Evolutionary conservation across 805 yeast genomes (phyloP).

Genomic region (Teunomyces aglyptinius): DNA sequence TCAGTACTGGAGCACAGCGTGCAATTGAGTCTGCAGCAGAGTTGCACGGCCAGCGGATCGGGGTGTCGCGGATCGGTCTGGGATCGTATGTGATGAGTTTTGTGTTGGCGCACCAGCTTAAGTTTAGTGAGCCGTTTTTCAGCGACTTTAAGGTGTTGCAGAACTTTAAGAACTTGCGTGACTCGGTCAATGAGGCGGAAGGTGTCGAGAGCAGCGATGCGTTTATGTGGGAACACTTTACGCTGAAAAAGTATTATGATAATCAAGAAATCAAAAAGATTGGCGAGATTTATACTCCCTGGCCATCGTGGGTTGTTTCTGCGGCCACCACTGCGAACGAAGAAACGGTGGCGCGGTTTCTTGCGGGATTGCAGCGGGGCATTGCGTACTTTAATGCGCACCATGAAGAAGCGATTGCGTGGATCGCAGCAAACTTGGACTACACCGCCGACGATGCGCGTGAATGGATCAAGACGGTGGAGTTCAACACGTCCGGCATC

Average conservation of each 20-base stretch:
- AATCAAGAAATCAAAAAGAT: constrained; percentile 73
- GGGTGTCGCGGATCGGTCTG: constrained; percentile 84
- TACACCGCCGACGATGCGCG: constrained; percentile 74
- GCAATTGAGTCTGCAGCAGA: constrained; percentile 53
- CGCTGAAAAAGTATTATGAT: constrained; percentile 83
- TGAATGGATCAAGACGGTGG: constrained; percentile 79
- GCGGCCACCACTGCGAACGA: constrained; percentile 43
- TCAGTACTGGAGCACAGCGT: constrained; percentile 71
- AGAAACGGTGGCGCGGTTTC: constrained; percentile 35
- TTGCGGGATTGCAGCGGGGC: constrained; percentile 62
- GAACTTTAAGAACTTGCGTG: constrained; percentile 74
- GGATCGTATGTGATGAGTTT: constrained; percentile 91
- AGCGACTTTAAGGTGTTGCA: constrained; percentile 55
- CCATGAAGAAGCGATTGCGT: constrained; percentile 61
- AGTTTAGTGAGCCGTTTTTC: constrained; percentile 53
- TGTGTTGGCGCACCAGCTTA: constrained; percentile 66
- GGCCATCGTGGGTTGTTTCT: constrained; percentile 93
- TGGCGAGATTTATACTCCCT: constrained; percentile 90
- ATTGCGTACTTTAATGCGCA: constrained; percentile 60
- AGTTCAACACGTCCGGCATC: constrained; percentile 50
- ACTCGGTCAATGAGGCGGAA: constrained; percentile 62
- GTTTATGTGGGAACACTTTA: constrained; percentile 95
- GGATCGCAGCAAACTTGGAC: constrained; percentile 67
- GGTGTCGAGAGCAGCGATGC: constrained; percentile 58
- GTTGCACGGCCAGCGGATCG: constrained; percentile 62